phyloP scores from a whole-genome alignment of 306 rosid genomes.

The Castanopsis chinensis region DNA sequence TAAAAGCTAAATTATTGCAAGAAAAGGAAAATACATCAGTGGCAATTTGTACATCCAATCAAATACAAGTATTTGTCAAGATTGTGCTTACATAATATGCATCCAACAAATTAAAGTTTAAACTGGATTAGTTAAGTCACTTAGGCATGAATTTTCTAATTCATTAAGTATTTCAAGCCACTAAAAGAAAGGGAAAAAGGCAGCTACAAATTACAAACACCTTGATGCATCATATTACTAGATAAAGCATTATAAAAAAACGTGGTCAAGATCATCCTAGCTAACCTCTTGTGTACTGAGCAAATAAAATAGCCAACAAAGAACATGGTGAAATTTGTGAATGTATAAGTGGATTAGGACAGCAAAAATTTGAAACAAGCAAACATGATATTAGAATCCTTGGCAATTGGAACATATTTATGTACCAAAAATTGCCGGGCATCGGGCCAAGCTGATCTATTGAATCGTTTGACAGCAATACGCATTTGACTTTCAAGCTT shows the following conservation, averaged over 20 bases:
- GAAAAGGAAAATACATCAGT: not conserved
- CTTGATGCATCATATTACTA: not conserved
- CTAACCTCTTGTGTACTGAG: not conserved
- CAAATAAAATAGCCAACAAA: not conserved
- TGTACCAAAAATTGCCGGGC: slow-evolving; percentile 82
- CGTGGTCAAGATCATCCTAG: not conserved
- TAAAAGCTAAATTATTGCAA: slow-evolving; percentile 9
- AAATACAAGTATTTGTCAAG: not conserved
- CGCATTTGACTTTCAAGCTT: slow-evolving; percentile 79
- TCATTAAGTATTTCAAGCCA: not conserved
- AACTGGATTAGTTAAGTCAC: slow-evolving; percentile 1
- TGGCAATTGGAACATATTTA: not conserved
- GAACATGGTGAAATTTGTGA: slow-evolving; percentile 1
- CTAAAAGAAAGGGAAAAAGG: not conserved
- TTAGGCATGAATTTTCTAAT: not conserved
- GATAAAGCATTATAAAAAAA: slow-evolving; percentile 1
- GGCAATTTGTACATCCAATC: not conserved
- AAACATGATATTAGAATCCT: slow-evolving; percentile 1
- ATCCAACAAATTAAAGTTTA: not conserved
- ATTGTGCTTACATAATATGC: not conserved
- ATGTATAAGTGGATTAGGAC: slow-evolving; percentile 10
- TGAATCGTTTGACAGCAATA: slow-evolving; percentile 90
- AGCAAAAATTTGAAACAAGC: not conserved
- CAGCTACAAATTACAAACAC: not conserved
- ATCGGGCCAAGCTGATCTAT: slow-evolving; percentile 97